Evolutionary conservation across 148 eudicot genomes (phyloP).

Genomic region (Pharnaceum exiguum): DNA sequence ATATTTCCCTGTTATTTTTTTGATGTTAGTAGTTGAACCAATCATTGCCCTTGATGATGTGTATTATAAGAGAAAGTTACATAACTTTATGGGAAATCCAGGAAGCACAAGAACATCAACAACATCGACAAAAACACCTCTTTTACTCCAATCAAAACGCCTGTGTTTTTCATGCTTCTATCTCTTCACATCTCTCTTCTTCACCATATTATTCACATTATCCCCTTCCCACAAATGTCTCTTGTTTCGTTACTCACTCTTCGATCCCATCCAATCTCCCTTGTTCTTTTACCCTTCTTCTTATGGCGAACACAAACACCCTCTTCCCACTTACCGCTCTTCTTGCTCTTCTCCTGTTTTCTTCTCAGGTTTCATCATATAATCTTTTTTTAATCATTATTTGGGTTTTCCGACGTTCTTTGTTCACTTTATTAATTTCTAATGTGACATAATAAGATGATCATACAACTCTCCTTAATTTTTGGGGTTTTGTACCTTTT

Average conservation of each 20-base stretch:
- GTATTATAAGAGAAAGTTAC: no score
- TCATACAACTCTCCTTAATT: no score
- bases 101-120: neutral
- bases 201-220: constrained; percentile 55
- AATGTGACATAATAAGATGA: no score
- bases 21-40: no score
- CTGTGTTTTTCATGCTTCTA: constrained; percentile 72
- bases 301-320: constrained; percentile 78
- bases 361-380: constrained; percentile 52
- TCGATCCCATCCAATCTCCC: constrained; percentile 62
- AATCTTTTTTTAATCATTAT: neutral
- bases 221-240: constrained; percentile 70
- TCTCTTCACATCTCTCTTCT: constrained; percentile 48
- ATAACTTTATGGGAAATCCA: neutral
- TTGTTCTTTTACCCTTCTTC: constrained; percentile 73
- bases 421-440: no score
- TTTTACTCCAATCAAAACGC: constrained; percentile 62
- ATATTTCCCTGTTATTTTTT: no score
- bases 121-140: constrained; percentile 26
- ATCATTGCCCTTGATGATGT: no score
- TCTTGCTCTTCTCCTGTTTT: constrained; percentile 82
- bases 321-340: constrained; percentile 71
- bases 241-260: constrained; percentile 54
- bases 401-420: neutral
- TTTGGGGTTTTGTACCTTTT: constrained; percentile 10